These are phyloP conservation scores for Leptographium wingfieldii DNA, from an alignment of 2,329 filamentous ascomycete species.

Conservation along the genomic window DNA sequence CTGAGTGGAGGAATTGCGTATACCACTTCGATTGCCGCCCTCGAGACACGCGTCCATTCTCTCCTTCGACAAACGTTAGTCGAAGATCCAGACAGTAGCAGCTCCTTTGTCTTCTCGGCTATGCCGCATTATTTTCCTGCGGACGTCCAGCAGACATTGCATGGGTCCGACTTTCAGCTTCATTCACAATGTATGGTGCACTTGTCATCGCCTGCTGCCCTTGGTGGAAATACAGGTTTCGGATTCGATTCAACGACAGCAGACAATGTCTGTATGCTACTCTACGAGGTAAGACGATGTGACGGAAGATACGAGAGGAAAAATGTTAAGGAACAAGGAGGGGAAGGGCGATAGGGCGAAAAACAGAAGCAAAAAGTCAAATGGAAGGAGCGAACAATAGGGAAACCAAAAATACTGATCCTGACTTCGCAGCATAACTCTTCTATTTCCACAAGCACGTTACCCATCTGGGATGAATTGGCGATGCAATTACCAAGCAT, in stretches of 20 bases:
- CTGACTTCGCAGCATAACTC: constrained; percentile 29
- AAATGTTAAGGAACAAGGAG: background rate
- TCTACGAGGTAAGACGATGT: constrained; percentile 36
- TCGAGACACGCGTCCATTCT: constrained; percentile 28
- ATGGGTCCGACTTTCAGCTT: constrained; percentile 26
- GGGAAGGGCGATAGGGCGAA: background rate
- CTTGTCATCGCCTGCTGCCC: constrained; percentile 18
- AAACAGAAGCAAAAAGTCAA: background rate
- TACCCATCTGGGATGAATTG: constrained; percentile 25
- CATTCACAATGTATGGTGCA: constrained; percentile 32
- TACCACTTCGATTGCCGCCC: constrained; percentile 29
- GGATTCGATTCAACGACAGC: background rate
- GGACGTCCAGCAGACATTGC: constrained; percentile 23
- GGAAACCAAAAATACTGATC: background rate
- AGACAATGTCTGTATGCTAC: constrained; percentile 34
- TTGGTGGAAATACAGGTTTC: constrained; percentile 16
- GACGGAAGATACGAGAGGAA: background rate
- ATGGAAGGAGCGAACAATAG: background rate
- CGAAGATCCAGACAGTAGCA: constrained; percentile 8
- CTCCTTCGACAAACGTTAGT: constrained; percentile 17
- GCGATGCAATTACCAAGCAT: constrained; percentile 23
- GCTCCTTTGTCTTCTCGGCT: constrained; percentile 22
- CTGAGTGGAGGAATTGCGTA: constrained; percentile 24
- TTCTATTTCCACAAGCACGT: constrained; percentile 21
- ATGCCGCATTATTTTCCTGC: constrained; percentile 26